Evolutionary conservation across 2,329 filamentous ascomycete species (phyloP), one percentile per base, ranked within the genome.

Genomic region (Dendrostoma leiphaemia): DNA sequence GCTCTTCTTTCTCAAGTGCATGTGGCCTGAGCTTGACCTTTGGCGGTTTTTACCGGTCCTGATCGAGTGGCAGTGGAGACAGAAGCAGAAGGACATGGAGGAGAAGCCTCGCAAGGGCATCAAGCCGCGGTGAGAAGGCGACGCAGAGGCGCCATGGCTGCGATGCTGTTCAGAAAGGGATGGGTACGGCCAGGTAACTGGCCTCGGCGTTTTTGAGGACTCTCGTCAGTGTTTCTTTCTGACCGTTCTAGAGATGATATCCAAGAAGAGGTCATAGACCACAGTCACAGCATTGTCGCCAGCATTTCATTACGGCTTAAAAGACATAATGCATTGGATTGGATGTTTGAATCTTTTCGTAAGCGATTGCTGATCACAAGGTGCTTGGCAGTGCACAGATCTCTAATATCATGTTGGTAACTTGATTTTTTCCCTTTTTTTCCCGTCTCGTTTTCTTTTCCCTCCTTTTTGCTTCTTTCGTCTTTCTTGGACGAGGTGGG

Each of bases 11-110:
- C 74, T 97, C 53, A 83, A 96, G 64, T 94, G 90, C 60, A 78
- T 96, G 59, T 99, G 94, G 94, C 94, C 94, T 2, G 91, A 97
- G 59, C 97, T 99, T 64, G 91, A 96, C 67, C 79, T 99, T 4
- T 93, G 91, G 85, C 83, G 92, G 56, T 97, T 97, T 71, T 71
- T 99, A 17, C 94, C 93, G 8, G 92, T 99, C 21, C 74, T 99
- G 51, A 78, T 97, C 46, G 91, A 96, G 69, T 99, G 94, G 93
- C 84, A 87, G 66, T 86, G 84, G 82, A 74, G 80, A 53, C 78
- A 82, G 64, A 84, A 83, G 71, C 73, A 82, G 60, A 76, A 73
- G 60, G 80, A 78, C 46, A 73, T 79, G 41, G 79, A 84, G 24
- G 76, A 74, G 57, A 67, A 68, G 41, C 71, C 77, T 1, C 64